Conservation (phyloP, 2,329 filamentous ascomycete genomes). For the Cryphonectria radicalis region DNA sequence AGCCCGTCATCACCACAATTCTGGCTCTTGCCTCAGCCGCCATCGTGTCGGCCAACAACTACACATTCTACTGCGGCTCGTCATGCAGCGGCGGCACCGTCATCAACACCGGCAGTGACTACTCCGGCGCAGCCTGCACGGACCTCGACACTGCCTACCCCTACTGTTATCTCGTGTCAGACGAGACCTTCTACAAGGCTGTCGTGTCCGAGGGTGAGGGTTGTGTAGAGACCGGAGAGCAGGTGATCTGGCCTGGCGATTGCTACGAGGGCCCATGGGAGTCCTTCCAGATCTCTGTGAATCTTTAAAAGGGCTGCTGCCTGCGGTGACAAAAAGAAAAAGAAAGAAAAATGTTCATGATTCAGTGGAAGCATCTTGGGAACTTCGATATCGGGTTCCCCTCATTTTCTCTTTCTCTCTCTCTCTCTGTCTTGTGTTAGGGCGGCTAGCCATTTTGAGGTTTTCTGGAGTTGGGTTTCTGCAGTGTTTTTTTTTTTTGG, state of each 20-base stretch:
- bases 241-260: constrained; percentile 10
- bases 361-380: not conserved
- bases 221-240: not conserved
- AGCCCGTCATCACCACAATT: constrained; percentile 1
- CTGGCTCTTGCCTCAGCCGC: constrained; percentile 20
- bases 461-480: not conserved
- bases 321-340: not conserved
- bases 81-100: constrained; percentile 18
- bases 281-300: constrained; percentile 17
- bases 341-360: not conserved
- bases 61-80: constrained; percentile 26
- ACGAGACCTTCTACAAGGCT: constrained; percentile 20
- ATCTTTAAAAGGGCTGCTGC: constrained; percentile 12
- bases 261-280: constrained; percentile 16
- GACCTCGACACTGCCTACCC: constrained; percentile 16
- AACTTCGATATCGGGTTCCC: not conserved
- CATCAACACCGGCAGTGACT: constrained; percentile 15
- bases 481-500: not conserved
- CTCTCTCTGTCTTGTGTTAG: not conserved
- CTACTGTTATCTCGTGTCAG: constrained; percentile 24
- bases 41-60: constrained; percentile 15
- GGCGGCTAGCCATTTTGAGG: not conserved
- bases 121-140: constrained; percentile 19
- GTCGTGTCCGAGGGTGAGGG: not conserved
- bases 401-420: not conserved